These are phyloP conservation scores for Cyclotella distinguenda DNA, from an alignment of 108 stramenopile genomes.

Conservation along the genomic window DNA sequence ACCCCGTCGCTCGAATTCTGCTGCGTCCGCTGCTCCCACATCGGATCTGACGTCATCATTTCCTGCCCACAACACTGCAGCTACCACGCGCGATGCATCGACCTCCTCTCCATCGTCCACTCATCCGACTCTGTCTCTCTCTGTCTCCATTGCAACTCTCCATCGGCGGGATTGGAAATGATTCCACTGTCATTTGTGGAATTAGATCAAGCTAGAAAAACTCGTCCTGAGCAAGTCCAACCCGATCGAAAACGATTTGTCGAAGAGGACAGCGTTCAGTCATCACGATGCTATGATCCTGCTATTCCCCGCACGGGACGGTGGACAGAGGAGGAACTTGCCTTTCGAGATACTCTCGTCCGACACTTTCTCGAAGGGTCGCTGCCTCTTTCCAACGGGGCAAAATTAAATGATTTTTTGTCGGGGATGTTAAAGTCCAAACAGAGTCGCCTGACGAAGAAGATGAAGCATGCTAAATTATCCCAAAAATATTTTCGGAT, in stretches of 20 bases:
- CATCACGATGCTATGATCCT: slow-evolving; percentile 35
- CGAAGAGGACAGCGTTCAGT: slow-evolving; percentile 3
- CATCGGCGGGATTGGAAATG: slow-evolving; percentile 13
- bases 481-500: slow-evolving; percentile 64
- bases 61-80: slow-evolving; percentile 8
- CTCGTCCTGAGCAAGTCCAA: not conserved
- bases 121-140: not conserved
- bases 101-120: slow-evolving; percentile 14
- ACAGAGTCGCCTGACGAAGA: slow-evolving; percentile 88
- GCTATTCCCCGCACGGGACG: slow-evolving; percentile 68
- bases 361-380: slow-evolving; percentile 62
- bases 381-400: slow-evolving; percentile 67
- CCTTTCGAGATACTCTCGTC: slow-evolving; percentile 77
- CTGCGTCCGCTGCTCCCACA: slow-evolving; percentile 34
- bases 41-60: slow-evolving; percentile 27
- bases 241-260: slow-evolving; percentile 4
- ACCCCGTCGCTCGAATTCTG: no score
- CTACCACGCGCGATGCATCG: slow-evolving; percentile 44
- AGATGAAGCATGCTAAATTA: slow-evolving; percentile 90
- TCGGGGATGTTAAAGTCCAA: slow-evolving; percentile 83
- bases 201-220: slow-evolving; percentile 4
- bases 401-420: slow-evolving; percentile 88
- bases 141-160: slow-evolving; percentile 9
- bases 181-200: slow-evolving; percentile 13
- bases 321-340: slow-evolving; percentile 81